Conservation (phyloP, 2,329 filamentous ascomycete genomes). For the Penicillium fuscoglaucum region DNA sequence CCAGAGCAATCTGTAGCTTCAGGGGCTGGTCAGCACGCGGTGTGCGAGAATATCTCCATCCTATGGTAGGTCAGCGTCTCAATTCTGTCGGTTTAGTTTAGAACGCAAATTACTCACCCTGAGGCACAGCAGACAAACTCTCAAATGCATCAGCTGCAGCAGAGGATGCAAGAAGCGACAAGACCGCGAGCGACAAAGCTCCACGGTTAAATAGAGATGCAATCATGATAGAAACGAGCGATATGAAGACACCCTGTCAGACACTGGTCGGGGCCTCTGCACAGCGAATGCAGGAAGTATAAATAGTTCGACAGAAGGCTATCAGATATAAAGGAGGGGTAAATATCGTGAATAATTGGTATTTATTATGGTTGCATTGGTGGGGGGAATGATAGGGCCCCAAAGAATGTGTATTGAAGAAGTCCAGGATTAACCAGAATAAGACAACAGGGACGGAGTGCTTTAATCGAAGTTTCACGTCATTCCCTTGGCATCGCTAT, state of each 20-base stretch:
- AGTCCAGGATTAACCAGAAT: neutral
- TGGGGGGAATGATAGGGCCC: conserved; percentile 16
- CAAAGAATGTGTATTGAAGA: conserved; percentile 7
- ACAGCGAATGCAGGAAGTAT: conserved; percentile 10
- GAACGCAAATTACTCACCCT: conserved; percentile 27
- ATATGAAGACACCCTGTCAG: conserved; percentile 7
- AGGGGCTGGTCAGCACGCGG: conserved; percentile 30
- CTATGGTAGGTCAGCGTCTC: conserved; percentile 17
- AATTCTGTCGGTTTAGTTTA: neutral
- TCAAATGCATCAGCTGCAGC: conserved; percentile 38
- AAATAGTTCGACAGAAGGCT: conserved; percentile 13
- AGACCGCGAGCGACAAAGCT: conserved; percentile 32
- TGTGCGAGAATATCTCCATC: conserved; percentile 35
- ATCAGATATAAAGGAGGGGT: conserved; percentile 14
- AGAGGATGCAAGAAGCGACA: conserved; percentile 32
- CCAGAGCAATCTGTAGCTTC: conserved; percentile 38
- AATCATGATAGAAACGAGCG: conserved; percentile 27
- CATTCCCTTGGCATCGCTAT: conserved; percentile 2
- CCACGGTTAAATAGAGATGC: conserved; percentile 27
- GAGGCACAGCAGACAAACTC: conserved; percentile 35
- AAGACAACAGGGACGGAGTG: neutral
- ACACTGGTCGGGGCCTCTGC: neutral
- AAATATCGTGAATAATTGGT: conserved; percentile 3
- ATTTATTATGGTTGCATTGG: conserved; percentile 30
- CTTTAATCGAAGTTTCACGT: conserved; percentile 2